Base-by-base conservation (phyloP, 2,329 filamentous ascomycete genomes). In the Trichoderma sp. region DNA sequence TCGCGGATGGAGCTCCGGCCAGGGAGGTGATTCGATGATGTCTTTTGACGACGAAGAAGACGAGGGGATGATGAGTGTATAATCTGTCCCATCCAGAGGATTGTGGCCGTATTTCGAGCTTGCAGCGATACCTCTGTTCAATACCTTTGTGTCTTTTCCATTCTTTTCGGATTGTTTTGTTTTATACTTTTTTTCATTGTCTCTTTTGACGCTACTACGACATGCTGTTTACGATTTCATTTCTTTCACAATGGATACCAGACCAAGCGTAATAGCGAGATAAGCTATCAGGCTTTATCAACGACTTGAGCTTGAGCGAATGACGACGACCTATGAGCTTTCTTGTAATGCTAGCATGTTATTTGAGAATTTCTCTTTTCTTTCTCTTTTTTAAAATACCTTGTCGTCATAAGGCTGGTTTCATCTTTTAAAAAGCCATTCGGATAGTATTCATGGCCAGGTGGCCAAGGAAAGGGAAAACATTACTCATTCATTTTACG, bases 51-150 rank as follows among this genome's bases (percentile, higher is more conserved):
- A 78, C 13, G 74, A 77, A 13, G 76, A 78, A 24, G 75, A 78
- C 52, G 74, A 77, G n/a, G 79, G 79, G 19, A 76, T 78, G 72
- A 72, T 77, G 59, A 80, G 79, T 67, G 73, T 78, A 52, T 79
- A 73, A 75, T 49, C 21, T 47, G 16, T 43, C 33, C 5, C 19
- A 57, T 55, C 40, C 43, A 33, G 61, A 56, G 49, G 24, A 27
- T 40, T 29, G 2, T 31, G 35, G n/a, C 35, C 52, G 3, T 27
- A 27, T 24, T 33, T n/a, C 40, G 35, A 37, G 19, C 43, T 19
- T 21, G 7, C 47, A 37, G 24, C 10, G 14, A 13, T 24, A 11
- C 13, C 40, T 55, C 27, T 43, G 5, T 52, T 35, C 52, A 24
- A 43, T 14, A 43, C 40, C 24, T 58, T 19, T 19, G 6, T 37